Base-by-base conservation (phyloP, 345 rosid genomes). In the Eucalyptus marginata region DNA sequence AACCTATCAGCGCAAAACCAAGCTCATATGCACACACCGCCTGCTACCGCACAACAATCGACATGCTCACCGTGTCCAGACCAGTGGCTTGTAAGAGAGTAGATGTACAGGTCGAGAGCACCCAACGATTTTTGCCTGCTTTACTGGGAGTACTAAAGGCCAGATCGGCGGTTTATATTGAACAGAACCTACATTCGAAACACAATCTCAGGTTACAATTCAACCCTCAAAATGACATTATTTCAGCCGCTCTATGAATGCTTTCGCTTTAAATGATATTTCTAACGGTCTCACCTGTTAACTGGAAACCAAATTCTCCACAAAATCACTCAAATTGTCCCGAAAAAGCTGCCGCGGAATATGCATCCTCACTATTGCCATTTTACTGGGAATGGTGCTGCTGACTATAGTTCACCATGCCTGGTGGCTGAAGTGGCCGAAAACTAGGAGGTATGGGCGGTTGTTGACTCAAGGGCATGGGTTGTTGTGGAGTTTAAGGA, bases 381-480 rank as follows among this genome's bases (percentile, higher is more conserved):
- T 4, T 18, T 92, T 79, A 76, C 91, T 93, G 93, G 86, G 99
- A 93, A 91, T 92, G 98, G 85, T 96, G 93, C 80, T 94, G 96
- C 80, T 89, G 95, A 40, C 94, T 92, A 87, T 95, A 96, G 89
- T 93, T 95, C 90, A 92, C 92, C 92, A 95, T 92, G 79, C 97
- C 95, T 9, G 95, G 96, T 22, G 96, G 96, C 94, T 94, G 97
- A 80, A 94, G 94, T 5, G 96, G 96, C 89, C 93, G 93, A 88
- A 96, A 96, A 91, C 91, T 90, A 56, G 93, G 96, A 86, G 95
- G 94, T 7, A 90, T 91, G 1, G 94, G 94, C 18, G 90, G 91
- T 64, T 91, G 96, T 86, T 94, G 96, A 51, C 89, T 88, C 86
- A 79, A 36, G 4, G 40, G 40, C 40, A 36, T 36, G 40, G 40